These are phyloP conservation scores for Pleurotus citrinopileatus DNA, from an alignment of 768 basidiomycete genomes.

Conservation along the genomic window DNA sequence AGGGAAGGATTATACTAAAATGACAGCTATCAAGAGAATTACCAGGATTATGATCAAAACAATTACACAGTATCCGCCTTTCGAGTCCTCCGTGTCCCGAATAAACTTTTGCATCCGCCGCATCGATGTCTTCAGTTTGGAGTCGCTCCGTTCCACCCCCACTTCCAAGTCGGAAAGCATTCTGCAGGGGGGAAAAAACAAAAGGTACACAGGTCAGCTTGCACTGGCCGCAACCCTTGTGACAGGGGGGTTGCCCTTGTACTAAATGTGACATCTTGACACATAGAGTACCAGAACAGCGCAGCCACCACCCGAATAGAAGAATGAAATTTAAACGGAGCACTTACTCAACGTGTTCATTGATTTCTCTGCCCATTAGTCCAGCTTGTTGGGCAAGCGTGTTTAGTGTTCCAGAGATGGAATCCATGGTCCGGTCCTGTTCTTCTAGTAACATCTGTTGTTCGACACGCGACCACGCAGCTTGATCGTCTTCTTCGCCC, in stretches of 20 bases:
- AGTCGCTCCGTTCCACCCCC: constrained; percentile 69
- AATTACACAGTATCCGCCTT: constrained; percentile 87
- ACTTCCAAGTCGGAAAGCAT: constrained; percentile 76
- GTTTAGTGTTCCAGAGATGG: constrained; percentile 81
- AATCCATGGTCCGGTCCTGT: constrained; percentile 87
- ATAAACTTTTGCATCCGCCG: constrained; percentile 75
- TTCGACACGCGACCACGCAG: constrained; percentile 82
- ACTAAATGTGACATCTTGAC: not conserved
- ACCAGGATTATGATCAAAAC: constrained; percentile 80
- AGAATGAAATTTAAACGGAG: no score
- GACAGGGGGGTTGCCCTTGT: constrained; percentile 1
- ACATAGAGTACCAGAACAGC: not conserved
- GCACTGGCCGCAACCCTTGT: not conserved
- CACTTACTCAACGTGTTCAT: constrained; percentile 83
- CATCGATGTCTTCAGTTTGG: constrained; percentile 64
- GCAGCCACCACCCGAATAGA: constrained; percentile 3
- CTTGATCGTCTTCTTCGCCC: constrained; percentile 59
- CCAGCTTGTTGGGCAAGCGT: constrained; percentile 90
- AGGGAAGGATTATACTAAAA: constrained; percentile 50
- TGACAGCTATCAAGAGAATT: constrained; percentile 74
- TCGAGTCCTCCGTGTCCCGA: constrained; percentile 85
- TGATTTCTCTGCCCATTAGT: constrained; percentile 91
- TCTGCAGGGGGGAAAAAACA: no score
- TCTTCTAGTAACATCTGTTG: constrained; percentile 85
- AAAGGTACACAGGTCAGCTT: constrained; percentile 2